Percentiles rank a stretch among this genome's conserved stretches.
phyloP scores from a whole-genome alignment of 148 eudicot species.

The Tetragonia tetragonoides region DNA sequence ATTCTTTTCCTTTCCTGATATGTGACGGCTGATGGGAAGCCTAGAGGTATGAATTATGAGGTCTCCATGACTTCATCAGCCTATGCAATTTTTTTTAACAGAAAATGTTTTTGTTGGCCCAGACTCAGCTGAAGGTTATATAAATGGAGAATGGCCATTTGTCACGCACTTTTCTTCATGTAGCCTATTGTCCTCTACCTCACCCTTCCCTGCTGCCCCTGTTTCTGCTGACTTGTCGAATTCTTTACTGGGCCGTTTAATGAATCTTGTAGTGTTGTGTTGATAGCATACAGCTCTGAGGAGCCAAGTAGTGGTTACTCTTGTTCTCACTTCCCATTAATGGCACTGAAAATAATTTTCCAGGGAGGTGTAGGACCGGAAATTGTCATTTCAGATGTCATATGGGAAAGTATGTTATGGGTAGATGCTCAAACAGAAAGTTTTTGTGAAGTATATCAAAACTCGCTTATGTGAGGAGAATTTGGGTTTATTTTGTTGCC shows the following conservation, averaged over 20 bases:
- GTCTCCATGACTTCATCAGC: not conserved
- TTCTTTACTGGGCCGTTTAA: not conserved
- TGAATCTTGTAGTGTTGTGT: not conserved
- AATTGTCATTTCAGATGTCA: too few species aligned
- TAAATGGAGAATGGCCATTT: constrained; percentile 25
- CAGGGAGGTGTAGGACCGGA: not conserved
- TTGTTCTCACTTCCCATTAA: not conserved
- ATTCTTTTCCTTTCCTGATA: constrained; percentile 15
- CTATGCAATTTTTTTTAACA: not conserved
- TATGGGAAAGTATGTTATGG: not conserved
- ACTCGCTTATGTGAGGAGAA: not conserved
- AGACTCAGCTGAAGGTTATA: constrained; percentile 16
- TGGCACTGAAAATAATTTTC: not conserved
- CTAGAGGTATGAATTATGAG: constrained; percentile 14
- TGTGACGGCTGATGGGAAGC: not conserved
- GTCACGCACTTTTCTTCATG: not conserved
- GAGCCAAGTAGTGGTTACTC: not conserved
- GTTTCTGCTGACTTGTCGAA: not conserved
- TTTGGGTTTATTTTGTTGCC: too few species aligned
- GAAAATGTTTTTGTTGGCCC: constrained; percentile 8
- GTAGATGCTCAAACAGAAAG: not conserved
- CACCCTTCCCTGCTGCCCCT: not conserved
- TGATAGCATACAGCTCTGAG: not conserved
- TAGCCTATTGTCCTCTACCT: not conserved
- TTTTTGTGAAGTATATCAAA: too few species aligned